A percentile compares a stretch with the other conserved stretches of the same genome.
Conservation (phyloP, 345 rosid species). For the Arabidopsis thaliana region DNA sequence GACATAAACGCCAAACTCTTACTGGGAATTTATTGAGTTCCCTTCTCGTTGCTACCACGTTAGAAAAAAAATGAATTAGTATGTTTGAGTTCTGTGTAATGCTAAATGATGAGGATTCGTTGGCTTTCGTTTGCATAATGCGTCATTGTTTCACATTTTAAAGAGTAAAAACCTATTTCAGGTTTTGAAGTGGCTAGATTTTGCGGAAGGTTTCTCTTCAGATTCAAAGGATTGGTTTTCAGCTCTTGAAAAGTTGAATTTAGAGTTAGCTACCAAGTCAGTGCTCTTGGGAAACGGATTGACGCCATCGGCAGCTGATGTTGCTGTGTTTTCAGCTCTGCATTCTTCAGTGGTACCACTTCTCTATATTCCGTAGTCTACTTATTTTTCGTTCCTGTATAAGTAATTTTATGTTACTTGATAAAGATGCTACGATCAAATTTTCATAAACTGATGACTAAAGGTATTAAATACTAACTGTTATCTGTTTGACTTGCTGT, state of each 20-base stretch:
- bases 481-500: constrained; percentile 30
- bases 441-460: neutral
- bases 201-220: constrained; percentile 61
- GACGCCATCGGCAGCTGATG: constrained; percentile 78
- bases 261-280: constrained; percentile 62
- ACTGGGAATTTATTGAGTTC: neutral
- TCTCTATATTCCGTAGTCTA: constrained; percentile 3
- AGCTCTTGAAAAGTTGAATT: constrained; percentile 60
- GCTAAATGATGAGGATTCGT: neutral
- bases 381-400: neutral
- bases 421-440: neutral
- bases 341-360: constrained; percentile 70
- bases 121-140: constrained; percentile 17
- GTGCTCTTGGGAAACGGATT: constrained; percentile 78
- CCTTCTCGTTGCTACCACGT: neutral
- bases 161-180: constrained; percentile 39
- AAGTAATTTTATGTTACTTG: neutral
- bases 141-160: neutral
- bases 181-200: constrained; percentile 79
- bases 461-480: neutral
- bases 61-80: neutral
- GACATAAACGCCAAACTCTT: neutral
- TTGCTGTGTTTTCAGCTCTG: constrained; percentile 67
- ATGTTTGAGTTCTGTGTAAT: constrained; percentile 4
- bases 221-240: constrained; percentile 53